Base-by-base conservation (phyloP, 31 red algal species). In the Porphyra umbilicalis region DNA sequence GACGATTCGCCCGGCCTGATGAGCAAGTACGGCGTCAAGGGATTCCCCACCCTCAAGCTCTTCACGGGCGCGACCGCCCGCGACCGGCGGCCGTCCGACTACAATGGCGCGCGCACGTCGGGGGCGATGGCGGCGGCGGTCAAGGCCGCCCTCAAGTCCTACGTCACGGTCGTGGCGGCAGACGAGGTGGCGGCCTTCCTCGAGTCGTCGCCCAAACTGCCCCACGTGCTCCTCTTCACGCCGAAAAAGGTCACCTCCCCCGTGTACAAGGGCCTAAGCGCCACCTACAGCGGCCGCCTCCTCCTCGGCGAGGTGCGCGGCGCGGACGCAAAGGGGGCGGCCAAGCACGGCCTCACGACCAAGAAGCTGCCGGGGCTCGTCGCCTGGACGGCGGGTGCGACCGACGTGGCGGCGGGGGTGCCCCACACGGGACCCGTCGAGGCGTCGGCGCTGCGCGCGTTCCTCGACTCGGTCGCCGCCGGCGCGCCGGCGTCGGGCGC, bases 41-140 rank as follows among this genome's bases (percentile, higher is more conserved):
- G 97, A 15, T 99, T 96, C 81, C 97, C 97, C 11, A 96, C 97
- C 8, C 86, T 99, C 29, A 99, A 99, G 81, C 40, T 98, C 18
- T 98, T 94, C 75, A 88, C 91, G 76, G 95, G 91, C 32, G 82
- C 83, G 15, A 92, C 88, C 30, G 83, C 79, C 15, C 75, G 77
- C 32, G 83, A 84, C 30, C 80, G 94, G 3, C 76, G 85, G 18
- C 91, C 91, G 13, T 83, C 85, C 40, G 95, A 98, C 83, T 98
- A 98, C 77, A 89, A 94, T 77, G 80, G 82, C 30, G 87, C 35
- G 10, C 91, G 95, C 75, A 81, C 85, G 10, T 77, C 95, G 29
- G 82, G 84, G 78, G 95, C 88, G 13, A 88, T 98, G 79, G 77
- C 90, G 16, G 88, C 85, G 34, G 87, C 92, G 32, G 79, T 92